Base-by-base conservation (phyloP, 2,329 filamentous ascomycete genomes). In the Pseudopyrenochaeta lycopersici region DNA sequence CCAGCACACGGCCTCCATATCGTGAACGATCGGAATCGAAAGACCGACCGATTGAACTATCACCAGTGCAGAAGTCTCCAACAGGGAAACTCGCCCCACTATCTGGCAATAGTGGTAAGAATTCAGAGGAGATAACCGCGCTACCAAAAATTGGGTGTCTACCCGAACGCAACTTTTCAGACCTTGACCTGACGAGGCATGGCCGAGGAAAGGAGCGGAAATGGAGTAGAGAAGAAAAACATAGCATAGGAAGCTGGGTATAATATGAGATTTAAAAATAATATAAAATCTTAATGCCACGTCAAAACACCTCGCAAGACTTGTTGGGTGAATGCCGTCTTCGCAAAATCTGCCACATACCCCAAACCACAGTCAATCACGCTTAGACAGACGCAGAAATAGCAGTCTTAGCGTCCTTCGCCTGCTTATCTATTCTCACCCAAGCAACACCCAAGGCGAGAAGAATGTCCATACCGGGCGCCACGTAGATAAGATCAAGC, bases 391-490 rank as follows among this genome's bases (percentile, higher is more conserved):
- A 41, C 27, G 43, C 46, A 9, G 38, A 38, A 39, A 31, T 27
- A 9, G 23, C 32, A 23, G 32, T 20, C 23, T 55, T 58, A 9
- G 39, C 39, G 17, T 61, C 61, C 49, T 54, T 39, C n/a, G 44
- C 47, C 42, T 65, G 54, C 46, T 66, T 63, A 31, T 63, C 58
- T 10, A 49, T 46, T 5, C 54, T 39, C 1, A 64, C 55, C 38
- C 51, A 64, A 21, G 46, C 54, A 32, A 68, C 52, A 3, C 57
- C 63, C 14, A 66, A 36, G 6, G 57, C 54, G 3, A 67, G 45
- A 46, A 69, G 30, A 7, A 67, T 55, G 45, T 64, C 63, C 62
- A 66, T 66, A 1, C 62, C 61, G 4, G 62, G 54, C 17, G 65
- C 60, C 9, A 63, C 50, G 50, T 63, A 41, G 7, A 66, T 41